These are phyloP conservation scores for Dactylonectria macrodidyma DNA, from an alignment of 2,329 filamentous ascomycete species.

Conservation along the genomic window DNA sequence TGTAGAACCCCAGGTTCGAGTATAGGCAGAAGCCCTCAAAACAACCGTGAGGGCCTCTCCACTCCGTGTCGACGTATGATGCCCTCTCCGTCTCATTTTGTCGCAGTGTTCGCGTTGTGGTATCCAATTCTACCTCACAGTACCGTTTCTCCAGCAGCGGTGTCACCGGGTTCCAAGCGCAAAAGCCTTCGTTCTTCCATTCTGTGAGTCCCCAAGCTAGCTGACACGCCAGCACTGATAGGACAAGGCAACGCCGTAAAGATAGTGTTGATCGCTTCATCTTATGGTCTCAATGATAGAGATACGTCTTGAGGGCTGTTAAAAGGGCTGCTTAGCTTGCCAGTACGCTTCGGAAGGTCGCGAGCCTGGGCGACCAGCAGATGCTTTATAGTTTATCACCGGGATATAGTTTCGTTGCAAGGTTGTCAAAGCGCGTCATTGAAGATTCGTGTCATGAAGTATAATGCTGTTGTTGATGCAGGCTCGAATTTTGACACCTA, in stretches of 20 bases:
- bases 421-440: background rate
- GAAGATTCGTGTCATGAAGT: too few species aligned
- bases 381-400: background rate
- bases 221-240: background rate
- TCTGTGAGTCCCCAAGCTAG: background rate
- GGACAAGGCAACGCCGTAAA: background rate
- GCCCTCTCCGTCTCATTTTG: background rate
- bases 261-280: background rate
- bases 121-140: background rate
- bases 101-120: background rate
- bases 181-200: background rate
- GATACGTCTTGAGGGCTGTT: background rate
- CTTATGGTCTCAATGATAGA: background rate
- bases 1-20: conserved; percentile 14
- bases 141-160: background rate
- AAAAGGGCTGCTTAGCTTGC: background rate
- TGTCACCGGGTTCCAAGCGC: background rate
- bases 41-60: conserved; percentile 13
- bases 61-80: background rate
- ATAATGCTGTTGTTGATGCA: background rate
- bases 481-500: background rate
- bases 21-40: conserved; percentile 9
- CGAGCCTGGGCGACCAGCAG: background rate
- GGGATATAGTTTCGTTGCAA: background rate
- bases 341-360: background rate